Evolutionary conservation across 164 flowering plant genomes (phyloP), one percentile per base, ranked within the genome.

Genomic region (Macadamia integrifolia): DNA sequence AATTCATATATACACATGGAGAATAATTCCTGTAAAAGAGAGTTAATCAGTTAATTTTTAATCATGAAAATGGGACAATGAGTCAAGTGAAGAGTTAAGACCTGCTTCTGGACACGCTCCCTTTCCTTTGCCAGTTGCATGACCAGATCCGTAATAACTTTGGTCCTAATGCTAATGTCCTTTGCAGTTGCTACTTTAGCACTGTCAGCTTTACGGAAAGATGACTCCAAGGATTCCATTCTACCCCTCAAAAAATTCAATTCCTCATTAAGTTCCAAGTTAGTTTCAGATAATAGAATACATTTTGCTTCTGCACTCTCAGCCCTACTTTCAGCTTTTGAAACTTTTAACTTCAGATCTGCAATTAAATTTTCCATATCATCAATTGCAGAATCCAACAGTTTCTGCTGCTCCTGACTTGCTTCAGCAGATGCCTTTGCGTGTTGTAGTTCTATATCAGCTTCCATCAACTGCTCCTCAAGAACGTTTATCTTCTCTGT

Each of bases 41-140:
- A 35, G 40, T 35, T 35, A 35, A 4, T 1, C 1, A 35, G 3
- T 4, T 1, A 35, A 1, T 35, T 35, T 35, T 35, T 35, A 35
- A 35, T 4, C 4, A 35, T 35, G 40, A 35, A 35, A 35, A n/a
- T 35, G 40, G 4, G 40, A 35, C 4, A 4, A 35, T 4, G 4
- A 35, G 40, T 1, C 1, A 35, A 35, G 65, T 23, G 58, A 44
- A 31, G 46, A 11, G 50, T 46, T 17, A 48, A 43, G 8, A 91
- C 99, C 99, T 92, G 96, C 74, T 85, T 84, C 61, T 85, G 87
- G 59, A 95, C 90, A 44, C 89, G 94, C 72, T 92, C 90, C 76
- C 99, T 86, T 77, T 92, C 99, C 59, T 66, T 62, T 23, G 90
- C 88, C 64, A 95, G 79, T 73, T 88, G 85, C 82, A 85, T 61